Conservation (phyloP, 2,329 filamentous ascomycete species). For the Alternaria sp. region DNA sequence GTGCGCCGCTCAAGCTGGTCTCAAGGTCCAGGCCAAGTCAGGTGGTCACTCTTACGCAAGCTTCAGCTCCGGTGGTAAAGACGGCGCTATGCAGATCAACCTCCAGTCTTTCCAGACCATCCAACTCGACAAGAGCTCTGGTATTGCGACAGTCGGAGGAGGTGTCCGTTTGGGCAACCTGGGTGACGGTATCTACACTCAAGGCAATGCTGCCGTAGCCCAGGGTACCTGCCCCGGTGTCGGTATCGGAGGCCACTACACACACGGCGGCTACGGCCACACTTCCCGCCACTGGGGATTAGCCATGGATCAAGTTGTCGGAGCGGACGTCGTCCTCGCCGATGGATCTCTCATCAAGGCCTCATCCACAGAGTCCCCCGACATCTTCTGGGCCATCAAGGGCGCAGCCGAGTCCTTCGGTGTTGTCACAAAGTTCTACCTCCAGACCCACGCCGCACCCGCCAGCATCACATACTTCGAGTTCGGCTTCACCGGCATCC, state of each 20-base stretch:
- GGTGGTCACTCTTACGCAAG: conserved; percentile 70
- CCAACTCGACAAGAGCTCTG: conserved; percentile 48
- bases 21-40: conserved; percentile 67
- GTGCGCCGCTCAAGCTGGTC: conserved; percentile 58
- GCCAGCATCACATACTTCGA: conserved; percentile 36
- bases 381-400: conserved; percentile 52
- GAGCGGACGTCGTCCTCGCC: conserved; percentile 48
- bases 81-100: conserved; percentile 58
- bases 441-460: conserved; percentile 41
- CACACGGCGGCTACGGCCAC: conserved; percentile 46
- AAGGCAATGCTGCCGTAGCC: conserved; percentile 51
- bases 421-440: conserved; percentile 47
- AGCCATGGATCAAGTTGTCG: conserved; percentile 45
- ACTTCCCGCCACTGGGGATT: conserved; percentile 46
- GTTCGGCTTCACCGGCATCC: conserved; percentile 34
- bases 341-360: conserved; percentile 47
- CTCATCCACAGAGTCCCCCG: conserved; percentile 42
- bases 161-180: conserved; percentile 57
- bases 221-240: conserved; percentile 61
- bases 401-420: conserved; percentile 52
- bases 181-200: conserved; percentile 41
- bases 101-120: conserved; percentile 56
- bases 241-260: conserved; percentile 47
- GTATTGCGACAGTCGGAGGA: conserved; percentile 54
- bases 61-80: conserved; percentile 57